These are phyloP conservation scores for Escallonia herrerae DNA, from an alignment of 129 eudicot species.

Conservation along the genomic window DNA sequence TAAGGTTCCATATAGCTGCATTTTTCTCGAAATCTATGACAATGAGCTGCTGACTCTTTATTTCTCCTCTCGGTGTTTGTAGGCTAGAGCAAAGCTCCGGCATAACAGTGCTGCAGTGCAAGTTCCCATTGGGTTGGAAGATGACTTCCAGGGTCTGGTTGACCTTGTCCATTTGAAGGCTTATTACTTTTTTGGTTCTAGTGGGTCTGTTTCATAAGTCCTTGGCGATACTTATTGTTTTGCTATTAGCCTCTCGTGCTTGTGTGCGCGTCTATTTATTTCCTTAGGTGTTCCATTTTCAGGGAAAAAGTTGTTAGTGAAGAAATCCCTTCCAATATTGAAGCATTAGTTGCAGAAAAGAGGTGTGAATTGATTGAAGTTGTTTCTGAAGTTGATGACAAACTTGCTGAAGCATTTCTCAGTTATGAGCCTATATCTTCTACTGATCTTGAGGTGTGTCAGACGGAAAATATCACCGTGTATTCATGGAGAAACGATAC, in stretches of 20 bases:
- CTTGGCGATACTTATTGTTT: background rate
- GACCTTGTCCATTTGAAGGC: conserved; percentile 92
- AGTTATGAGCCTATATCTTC: conserved; percentile 86
- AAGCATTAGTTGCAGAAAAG: conserved; percentile 62
- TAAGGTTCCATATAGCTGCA: too few relatives aligned
- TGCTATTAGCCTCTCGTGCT: too few relatives aligned
- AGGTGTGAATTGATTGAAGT: conserved; percentile 81
- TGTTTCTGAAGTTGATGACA: conserved; percentile 96
- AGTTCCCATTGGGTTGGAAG: conserved; percentile 96
- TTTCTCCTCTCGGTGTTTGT: background rate
- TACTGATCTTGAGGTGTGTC: conserved; percentile 79
- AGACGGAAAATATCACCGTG: background rate
- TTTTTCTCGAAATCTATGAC: too few relatives aligned
- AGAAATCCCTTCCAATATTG: conserved; percentile 72
- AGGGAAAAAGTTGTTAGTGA: conserved; percentile 74
- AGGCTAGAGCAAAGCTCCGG: conserved; percentile 94
- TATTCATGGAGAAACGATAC: background rate
- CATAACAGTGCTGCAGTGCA: conserved; percentile 98
- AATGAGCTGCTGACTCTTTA: too few relatives aligned
- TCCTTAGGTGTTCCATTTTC: conserved; percentile 29
- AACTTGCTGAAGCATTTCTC: conserved; percentile 80
- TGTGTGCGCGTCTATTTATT: too few relatives aligned
- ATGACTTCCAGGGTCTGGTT: conserved; percentile 83
- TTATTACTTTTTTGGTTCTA: conserved; percentile 78
- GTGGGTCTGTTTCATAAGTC: conserved; percentile 58